Evolutionary conservation across 169 alveolate species (phyloP).

Genomic region (Eimeria brunetti): DNA sequence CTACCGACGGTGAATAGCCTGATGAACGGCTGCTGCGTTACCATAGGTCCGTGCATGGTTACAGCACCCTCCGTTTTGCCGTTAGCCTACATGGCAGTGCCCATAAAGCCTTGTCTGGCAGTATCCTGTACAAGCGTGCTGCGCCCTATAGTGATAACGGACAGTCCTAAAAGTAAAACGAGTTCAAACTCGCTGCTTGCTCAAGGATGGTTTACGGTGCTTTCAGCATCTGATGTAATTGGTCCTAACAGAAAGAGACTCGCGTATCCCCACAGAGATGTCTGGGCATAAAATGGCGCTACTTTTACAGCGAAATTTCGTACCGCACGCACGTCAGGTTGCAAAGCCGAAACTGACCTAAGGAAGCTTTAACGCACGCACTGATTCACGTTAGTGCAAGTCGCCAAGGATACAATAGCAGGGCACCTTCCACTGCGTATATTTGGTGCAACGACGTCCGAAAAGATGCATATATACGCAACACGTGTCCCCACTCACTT

Average conservation of each 20-base stretch:
- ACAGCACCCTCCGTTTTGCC: no score
- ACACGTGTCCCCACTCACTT: no score
- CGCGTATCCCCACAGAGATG: neutral
- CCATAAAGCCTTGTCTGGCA: neutral
- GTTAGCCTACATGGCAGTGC: no score
- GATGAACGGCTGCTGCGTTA: no score
- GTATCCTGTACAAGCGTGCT: neutral
- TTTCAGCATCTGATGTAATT: neutral
- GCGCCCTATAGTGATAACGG: neutral
- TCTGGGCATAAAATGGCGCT: neutral
- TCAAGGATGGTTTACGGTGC: neutral
- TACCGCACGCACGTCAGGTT: neutral
- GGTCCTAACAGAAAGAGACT: neutral
- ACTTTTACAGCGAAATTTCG: neutral
- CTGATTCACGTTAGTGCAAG: neutral
- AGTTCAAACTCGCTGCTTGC: neutral
- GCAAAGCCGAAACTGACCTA: neutral
- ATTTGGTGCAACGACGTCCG: no score
- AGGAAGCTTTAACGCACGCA: neutral
- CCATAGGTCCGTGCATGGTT: no score
- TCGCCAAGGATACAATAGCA: neutral
- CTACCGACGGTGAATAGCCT: no score
- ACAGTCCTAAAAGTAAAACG: neutral
- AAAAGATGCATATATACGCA: no score
- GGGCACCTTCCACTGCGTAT: neutral